These are phyloP conservation scores for Amanita jacksonii DNA, from an alignment of 768 basidiomycete genomes.

Conservation along the genomic window DNA sequence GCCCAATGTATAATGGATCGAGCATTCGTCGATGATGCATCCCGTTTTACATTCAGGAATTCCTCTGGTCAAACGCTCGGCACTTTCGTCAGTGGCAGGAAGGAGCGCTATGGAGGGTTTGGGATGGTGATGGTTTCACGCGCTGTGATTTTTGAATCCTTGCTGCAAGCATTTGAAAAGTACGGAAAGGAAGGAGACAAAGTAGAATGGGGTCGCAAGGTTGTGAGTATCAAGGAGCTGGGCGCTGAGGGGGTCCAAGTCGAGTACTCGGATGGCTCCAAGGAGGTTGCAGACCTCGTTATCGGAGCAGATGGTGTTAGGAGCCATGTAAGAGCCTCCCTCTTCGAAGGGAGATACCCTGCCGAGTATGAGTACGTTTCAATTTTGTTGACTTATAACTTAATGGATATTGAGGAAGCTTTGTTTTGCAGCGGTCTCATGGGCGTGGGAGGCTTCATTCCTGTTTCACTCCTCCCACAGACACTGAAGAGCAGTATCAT, in stretches of 20 bases:
- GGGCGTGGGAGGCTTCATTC: conserved; percentile 30
- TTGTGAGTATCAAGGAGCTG: conserved; percentile 1
- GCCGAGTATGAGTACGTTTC: conserved; percentile 15
- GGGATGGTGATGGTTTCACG: conserved; percentile 5
- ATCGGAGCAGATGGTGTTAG: conserved; percentile 6
- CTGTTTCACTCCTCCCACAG: conserved; percentile 19
- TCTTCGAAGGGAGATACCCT: conserved; percentile 8
- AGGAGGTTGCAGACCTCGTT: conserved; percentile 4
- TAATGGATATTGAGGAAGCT: not conserved
- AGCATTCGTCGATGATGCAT: not conserved
- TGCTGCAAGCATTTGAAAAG: not conserved
- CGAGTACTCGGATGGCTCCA: conserved; percentile 1
- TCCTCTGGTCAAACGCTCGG: not conserved
- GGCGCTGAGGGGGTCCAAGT: conserved; percentile 1
- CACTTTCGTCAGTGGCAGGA: not conserved
- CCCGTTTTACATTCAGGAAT: not conserved
- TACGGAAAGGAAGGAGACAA: not conserved
- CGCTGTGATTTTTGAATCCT: conserved; percentile 5
- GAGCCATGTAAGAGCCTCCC: conserved; percentile 2
- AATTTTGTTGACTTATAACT: not conserved
- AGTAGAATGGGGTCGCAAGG: conserved; percentile 4
- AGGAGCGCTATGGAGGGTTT: conserved; percentile 1
- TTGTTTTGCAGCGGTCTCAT: conserved; percentile 21
- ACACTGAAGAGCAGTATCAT: conserved; percentile 18
- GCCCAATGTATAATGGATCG: conserved; percentile 2